Percentiles rank a stretch among this genome's conserved stretches.
phyloP scores from a whole-genome alignment of 208 protist species.

The Wallacemonas collosoma region DNA sequence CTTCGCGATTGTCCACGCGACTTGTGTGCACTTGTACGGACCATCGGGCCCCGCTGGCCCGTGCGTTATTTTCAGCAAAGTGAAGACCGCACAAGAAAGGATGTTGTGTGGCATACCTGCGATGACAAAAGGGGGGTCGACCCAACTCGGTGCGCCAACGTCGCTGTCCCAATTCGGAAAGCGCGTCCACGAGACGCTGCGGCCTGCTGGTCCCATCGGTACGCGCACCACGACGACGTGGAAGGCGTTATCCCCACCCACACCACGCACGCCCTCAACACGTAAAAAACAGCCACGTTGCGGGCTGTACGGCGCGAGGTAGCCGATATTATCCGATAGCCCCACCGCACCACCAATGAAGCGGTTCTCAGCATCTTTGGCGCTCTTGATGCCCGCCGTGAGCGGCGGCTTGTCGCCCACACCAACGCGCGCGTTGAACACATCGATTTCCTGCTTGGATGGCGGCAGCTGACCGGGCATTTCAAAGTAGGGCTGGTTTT shows the following conservation, averaged over 20 bases:
- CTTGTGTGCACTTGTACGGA: constrained; percentile 23
- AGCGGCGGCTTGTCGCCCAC: constrained; percentile 13
- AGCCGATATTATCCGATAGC: constrained; percentile 43
- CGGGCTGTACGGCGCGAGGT: constrained; percentile 48
- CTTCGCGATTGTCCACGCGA: constrained; percentile 67
- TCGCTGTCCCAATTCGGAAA: constrained; percentile 66
- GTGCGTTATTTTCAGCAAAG: constrained; percentile 54
- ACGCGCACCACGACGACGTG: constrained; percentile 44
- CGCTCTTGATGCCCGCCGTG: constrained; percentile 19
- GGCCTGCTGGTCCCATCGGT: constrained; percentile 24
- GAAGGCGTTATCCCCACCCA: constrained; percentile 49
- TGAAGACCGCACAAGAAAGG: constrained; percentile 38
- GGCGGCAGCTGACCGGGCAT: constrained; percentile 47
- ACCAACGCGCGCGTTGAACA: constrained; percentile 26
- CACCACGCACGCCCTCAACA: constrained; percentile 52
- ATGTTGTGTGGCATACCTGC: constrained; percentile 29
- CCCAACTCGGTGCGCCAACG: constrained; percentile 50
- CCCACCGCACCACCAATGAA: constrained; percentile 34
- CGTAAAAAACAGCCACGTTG: constrained; percentile 58
- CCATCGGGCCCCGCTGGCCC: constrained; percentile 2
- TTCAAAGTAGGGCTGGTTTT: constrained; percentile 43
- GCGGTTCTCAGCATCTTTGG: constrained; percentile 26
- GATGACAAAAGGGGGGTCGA: constrained; percentile 58
- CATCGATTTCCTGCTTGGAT: constrained; percentile 49
- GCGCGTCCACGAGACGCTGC: constrained; percentile 32